Base-by-base conservation (phyloP, 2,329 filamentous ascomycete species). In the Macrophomina tecta region DNA sequence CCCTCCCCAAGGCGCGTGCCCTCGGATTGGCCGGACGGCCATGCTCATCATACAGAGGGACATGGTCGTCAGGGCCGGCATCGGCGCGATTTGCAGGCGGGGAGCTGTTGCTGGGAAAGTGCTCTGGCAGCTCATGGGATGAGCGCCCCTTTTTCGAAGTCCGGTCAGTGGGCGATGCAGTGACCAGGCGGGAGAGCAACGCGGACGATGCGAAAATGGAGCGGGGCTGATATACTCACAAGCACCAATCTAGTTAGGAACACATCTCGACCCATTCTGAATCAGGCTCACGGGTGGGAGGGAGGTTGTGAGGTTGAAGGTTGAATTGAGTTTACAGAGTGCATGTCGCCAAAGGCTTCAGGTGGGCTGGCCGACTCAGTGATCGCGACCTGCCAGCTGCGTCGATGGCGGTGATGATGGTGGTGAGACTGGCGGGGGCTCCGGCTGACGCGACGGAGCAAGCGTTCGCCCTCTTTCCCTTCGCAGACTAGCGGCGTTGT, bases 11-110 rank as follows among this genome's bases (percentile, higher is more conserved):
- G 5, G 75, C 74, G 34, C 77, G 78, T 11, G 79, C 78, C 42
- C 73, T 71, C 11, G 79, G 77, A 62, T 82, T 82, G 70, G 79
- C 72, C 4, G 82, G 81, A 48, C 79, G 78, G 18, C 81, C 82
- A 67, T 79, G 79, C 46, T 77, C 72, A 69, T 84, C 80, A 67
- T 82, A 83, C 45, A 78, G 73, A 48, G 69, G 70, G 65, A 45
- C 28, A 12, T 53, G 52, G 5, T 58, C 58, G 30, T 52, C 32
- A 9, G 48, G 49, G 32, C 12, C 30, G 36, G 61, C n/a, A 12
- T 16, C 28, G 40, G 9, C 36, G 56, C 45, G 23, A 28, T 18
- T 18, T 32, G 32, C 38, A 45, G 45, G 32, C 69, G 36, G 42
- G 62, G 14, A 73, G 23, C 30, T 32, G 40, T n/a, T 49, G 63